Conservation (phyloP, 495 filamentous ascomycete genomes). For the Annulohypoxylon stygium region DNA sequence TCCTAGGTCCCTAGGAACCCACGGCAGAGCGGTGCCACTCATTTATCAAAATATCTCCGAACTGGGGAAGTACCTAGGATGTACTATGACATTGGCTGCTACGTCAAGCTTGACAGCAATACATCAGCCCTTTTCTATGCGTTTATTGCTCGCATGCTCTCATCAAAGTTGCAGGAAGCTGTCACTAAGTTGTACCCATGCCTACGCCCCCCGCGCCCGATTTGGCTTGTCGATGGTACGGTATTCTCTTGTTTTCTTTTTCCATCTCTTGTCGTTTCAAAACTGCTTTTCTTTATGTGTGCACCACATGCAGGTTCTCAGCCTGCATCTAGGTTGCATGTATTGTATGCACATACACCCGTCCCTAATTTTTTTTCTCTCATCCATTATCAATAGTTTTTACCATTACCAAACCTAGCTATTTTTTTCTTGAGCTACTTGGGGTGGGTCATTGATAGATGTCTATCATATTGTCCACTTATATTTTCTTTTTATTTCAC, state of each 20-base stretch:
- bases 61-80: conserved; percentile 25
- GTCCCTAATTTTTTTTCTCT: conserved; percentile 23
- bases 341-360: conserved; percentile 43
- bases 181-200: conserved; percentile 27
- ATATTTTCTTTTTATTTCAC: conserved; percentile 29
- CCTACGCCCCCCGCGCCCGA: conserved; percentile 37
- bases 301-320: conserved; percentile 35
- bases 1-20: conserved; percentile 1
- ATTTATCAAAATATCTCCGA: conserved; percentile 42
- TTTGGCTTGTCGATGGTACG: conserved; percentile 30
- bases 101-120: conserved; percentile 44
- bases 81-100: conserved; percentile 26
- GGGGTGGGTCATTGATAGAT: conserved; percentile 26
- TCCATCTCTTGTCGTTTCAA: conserved; percentile 37
- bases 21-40: conserved; percentile 39
- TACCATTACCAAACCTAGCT: conserved; percentile 22
- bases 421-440: conserved; percentile 16
- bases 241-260: conserved; percentile 37
- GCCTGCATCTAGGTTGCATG: conserved; percentile 31
- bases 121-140: conserved; percentile 21
- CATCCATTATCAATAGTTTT: conserved; percentile 20
- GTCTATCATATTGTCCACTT: conserved; percentile 27
- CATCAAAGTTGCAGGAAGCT: conserved; percentile 32
- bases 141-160: conserved; percentile 41
- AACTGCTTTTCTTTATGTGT: conserved; percentile 34